phyloP scores from a whole-genome alignment of 2,329 filamentous ascomycete species.

The Cercospora sp. region DNA sequence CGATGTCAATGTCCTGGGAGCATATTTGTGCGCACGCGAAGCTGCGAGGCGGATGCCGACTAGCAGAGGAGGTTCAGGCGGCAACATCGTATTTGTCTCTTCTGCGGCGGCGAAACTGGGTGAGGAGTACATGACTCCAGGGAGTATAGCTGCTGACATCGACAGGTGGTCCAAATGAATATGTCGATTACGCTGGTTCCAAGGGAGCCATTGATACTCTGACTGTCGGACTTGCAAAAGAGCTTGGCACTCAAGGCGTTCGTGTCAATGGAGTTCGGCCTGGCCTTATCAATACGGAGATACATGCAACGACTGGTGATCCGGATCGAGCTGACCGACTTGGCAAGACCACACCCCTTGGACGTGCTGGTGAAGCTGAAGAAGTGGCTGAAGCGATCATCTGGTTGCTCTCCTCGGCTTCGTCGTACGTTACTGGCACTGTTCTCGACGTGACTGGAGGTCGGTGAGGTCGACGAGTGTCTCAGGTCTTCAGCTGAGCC shows the following conservation, averaged over 20 bases:
- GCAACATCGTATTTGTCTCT: conserved; percentile 34
- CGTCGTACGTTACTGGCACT: conserved; percentile 28
- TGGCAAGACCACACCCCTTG: conserved; percentile 30
- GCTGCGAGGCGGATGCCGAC: conserved; percentile 30
- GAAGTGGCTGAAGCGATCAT: conserved; percentile 36
- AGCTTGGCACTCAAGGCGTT: conserved; percentile 30
- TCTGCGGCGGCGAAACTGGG: conserved; percentile 33
- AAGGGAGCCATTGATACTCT: conserved; percentile 36
- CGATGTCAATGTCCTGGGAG: conserved; percentile 34
- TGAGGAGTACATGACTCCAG: conserved; percentile 9
- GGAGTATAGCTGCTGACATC: background rate
- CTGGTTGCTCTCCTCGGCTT: conserved; percentile 30
- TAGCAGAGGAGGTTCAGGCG: conserved; percentile 11
- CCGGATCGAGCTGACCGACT: conserved; percentile 27
- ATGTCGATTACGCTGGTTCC: conserved; percentile 35
- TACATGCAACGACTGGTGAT: conserved; percentile 32
- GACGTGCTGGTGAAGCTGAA: conserved; percentile 31
- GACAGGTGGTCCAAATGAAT: conserved; percentile 24
- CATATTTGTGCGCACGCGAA: conserved; percentile 36
- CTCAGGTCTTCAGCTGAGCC: background rate
- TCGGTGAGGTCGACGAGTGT: conserved; percentile 13
- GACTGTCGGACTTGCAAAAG: conserved; percentile 32
- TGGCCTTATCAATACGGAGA: conserved; percentile 34
- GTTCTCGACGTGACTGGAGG: conserved; percentile 30
- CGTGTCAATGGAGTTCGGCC: conserved; percentile 34